Conservation (phyloP, 2,329 filamentous ascomycete species). For the Myotisia sp. region DNA sequence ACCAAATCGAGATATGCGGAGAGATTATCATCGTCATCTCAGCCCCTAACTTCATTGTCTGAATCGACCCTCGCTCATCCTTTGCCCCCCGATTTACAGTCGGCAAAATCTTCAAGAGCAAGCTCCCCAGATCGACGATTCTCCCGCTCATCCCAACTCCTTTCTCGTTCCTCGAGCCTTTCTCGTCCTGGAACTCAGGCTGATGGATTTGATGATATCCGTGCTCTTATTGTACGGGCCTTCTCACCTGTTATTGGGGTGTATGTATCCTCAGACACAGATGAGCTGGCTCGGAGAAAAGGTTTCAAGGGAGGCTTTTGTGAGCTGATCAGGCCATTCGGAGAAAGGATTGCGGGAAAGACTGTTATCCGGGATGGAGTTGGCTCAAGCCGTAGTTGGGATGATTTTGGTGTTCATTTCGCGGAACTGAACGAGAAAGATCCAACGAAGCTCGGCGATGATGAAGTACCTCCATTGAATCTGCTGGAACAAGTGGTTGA, state of each 20-base stretch:
- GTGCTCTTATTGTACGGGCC: constrained; percentile 59
- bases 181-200: constrained; percentile 40
- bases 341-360: constrained; percentile 73
- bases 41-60: constrained; percentile 27
- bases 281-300: constrained; percentile 65
- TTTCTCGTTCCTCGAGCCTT: constrained; percentile 33
- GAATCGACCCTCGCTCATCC: constrained; percentile 39
- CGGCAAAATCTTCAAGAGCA: constrained; percentile 52
- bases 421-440: constrained; percentile 48
- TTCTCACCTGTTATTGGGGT: constrained; percentile 84
- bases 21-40: constrained; percentile 37
- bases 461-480: constrained; percentile 25
- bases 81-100: constrained; percentile 38
- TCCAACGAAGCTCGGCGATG: constrained; percentile 12
- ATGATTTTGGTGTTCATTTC: constrained; percentile 84
- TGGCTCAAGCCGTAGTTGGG: constrained; percentile 66
- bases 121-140: constrained; percentile 51
- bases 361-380: constrained; percentile 83
- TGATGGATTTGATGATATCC: constrained; percentile 41
- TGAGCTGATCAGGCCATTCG: constrained; percentile 79
- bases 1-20: constrained; percentile 45
- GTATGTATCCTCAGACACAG: constrained; percentile 73
- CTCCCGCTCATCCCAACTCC: constrained; percentile 39
- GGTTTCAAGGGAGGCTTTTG: constrained; percentile 70
- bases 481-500: constrained; percentile 71